Percentiles rank a stretch among this genome's conserved stretches.
These are phyloP conservation scores for Hypoxylon rickii DNA, from an alignment of 495 filamentous ascomycete genomes.

Conservation along the genomic window DNA sequence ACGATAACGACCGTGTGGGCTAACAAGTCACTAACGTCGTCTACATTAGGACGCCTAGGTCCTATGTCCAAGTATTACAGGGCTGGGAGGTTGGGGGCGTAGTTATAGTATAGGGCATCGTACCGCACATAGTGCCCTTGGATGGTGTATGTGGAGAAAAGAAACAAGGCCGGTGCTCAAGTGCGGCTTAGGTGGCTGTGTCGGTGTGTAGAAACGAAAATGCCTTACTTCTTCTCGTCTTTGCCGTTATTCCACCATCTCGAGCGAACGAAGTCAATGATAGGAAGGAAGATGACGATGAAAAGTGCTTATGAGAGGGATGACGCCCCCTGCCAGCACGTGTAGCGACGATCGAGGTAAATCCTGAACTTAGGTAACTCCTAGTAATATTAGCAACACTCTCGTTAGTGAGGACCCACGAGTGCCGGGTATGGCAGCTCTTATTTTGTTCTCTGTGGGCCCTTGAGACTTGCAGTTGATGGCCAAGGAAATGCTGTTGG, in stretches of 20 bases:
- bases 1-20: no score
- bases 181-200: constrained; percentile 27
- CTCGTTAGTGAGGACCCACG: constrained; percentile 6
- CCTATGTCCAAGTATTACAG: no score
- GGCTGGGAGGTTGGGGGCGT: constrained; percentile 21
- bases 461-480: background rate
- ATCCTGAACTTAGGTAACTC: background rate
- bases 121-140: no score
- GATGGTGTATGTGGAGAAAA: constrained; percentile 3
- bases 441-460: background rate
- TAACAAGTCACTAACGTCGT: no score
- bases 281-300: constrained; percentile 9
- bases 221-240: constrained; percentile 6
- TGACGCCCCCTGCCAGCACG: constrained; percentile 20
- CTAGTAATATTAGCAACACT: constrained; percentile 2
- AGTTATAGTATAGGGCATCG: constrained; percentile 20
- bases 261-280: constrained; percentile 9
- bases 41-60: no score
- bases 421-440: background rate
- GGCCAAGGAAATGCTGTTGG: background rate
- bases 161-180: constrained; percentile 15
- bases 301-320: constrained; percentile 11
- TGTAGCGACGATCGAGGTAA: constrained; percentile 9
- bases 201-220: no score
- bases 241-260: background rate